These are phyloP conservation scores for Cyphellophora attinorum DNA, from an alignment of 2,329 filamentous ascomycete species.

Conservation along the genomic window DNA sequence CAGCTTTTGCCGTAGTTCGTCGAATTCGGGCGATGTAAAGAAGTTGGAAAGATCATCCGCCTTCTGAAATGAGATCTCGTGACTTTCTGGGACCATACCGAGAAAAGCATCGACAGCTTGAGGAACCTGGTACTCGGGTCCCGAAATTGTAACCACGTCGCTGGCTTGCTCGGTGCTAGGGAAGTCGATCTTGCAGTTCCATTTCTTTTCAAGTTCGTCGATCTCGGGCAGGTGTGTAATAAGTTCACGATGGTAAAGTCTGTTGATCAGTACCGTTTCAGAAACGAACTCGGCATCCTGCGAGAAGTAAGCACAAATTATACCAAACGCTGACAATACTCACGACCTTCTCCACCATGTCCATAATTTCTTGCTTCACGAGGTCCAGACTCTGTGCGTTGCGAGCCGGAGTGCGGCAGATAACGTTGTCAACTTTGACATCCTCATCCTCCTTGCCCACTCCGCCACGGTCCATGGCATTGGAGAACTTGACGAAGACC, in stretches of 20 bases:
- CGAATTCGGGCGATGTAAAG: constrained; percentile 64
- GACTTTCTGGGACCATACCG: constrained; percentile 94
- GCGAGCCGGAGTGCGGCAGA: constrained; percentile 90
- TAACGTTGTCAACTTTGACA: constrained; percentile 97
- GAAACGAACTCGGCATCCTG: constrained; percentile 94
- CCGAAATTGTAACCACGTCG: constrained; percentile 89
- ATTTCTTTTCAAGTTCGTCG: constrained; percentile 94
- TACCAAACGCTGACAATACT: constrained; percentile 24
- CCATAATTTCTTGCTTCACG: constrained; percentile 97
- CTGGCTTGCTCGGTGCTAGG: constrained; percentile 96
- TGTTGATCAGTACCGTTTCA: constrained; percentile 86
- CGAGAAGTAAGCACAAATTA: constrained; percentile 10
- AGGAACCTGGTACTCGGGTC: constrained; percentile 95
- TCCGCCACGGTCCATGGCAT: constrained; percentile 93
- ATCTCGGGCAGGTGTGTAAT: constrained; percentile 81
- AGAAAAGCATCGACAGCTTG: constrained; percentile 93
- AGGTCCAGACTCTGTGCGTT: constrained; percentile 95
- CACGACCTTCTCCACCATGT: constrained; percentile 94
- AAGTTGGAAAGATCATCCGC: constrained; percentile 69
- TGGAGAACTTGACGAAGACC: constrained; percentile 98
- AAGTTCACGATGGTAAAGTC: constrained; percentile 88
- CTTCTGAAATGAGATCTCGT: constrained; percentile 77
- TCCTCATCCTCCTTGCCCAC: constrained; percentile 95
- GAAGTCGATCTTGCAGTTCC: constrained; percentile 99
- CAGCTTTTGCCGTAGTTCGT: constrained; percentile 72